Base-by-base conservation (phyloP, 2,329 filamentous ascomycete genomes). In the Neospermospora avenae region DNA sequence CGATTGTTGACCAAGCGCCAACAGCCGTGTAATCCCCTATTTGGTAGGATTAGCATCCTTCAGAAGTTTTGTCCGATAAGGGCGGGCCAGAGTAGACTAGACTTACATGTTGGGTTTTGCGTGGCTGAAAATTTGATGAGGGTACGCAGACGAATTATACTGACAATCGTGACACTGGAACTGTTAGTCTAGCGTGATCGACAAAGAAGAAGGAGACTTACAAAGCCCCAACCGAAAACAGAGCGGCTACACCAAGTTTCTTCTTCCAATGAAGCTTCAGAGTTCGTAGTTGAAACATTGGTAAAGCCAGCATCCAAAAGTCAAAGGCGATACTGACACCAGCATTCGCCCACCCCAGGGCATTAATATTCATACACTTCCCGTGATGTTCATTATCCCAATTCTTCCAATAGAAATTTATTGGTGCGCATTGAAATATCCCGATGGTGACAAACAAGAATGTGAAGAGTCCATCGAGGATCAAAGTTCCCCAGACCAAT, bases 251-350 rank as follows among this genome's bases (percentile, higher is more conserved):
- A n/a, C 78, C 74, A 18, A 78, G 41, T 70, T 80, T 83, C 70
- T 79, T 81, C 65, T 75, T 78, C 72, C 74, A 78, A 54, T 77
- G 74, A 25, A 82, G 60, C 2, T 77, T 74, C 3, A 83, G 72
- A 0, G 69, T 58, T 24, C 70, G 67, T 3, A 84, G 65, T 54
- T 80, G 76, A 22, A 74, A 76, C 4, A 83, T 66, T 0, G 83
- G 82, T 3, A 85, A 71, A 0, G 71, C 75, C 18, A 85, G 73
- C 66, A 84, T 79, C 75, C 78, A 79, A 2, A 81, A 11, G 60
- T 85, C 83, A 22, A 82, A 71, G 0, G 71, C 70, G 45, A 86
- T 84, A 60, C 79, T 81, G 55, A 82, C 76, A n/a, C 68, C 76
- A 0, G 82, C 82, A 35, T 81, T 79, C 35, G 78, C 74, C 78